Base-by-base conservation (phyloP, 331 rosid species). In the Saraca asoca region DNA sequence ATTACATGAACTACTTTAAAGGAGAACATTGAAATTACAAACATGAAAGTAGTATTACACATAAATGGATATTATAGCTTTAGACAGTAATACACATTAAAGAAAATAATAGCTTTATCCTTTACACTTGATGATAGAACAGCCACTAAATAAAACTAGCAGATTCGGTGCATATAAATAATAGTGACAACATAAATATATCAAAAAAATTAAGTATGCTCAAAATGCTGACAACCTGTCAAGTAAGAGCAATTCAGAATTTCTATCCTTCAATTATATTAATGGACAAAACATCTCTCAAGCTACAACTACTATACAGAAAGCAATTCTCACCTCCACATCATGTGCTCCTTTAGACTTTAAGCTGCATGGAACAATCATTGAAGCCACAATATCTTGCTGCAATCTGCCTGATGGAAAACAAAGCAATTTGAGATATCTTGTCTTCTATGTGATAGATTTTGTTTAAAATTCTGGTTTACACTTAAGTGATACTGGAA, bases 261-360 rank as follows among this genome's bases (percentile, higher is more conserved):
- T 48, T 7, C 24, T 54, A 68, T 7, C 42, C 4, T 13, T 7
- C 45, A 42, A 56, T n/a, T 12, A 44, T 20, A 42, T 38, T 44
- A 33, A 17, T 38, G 14, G 67, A 64, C 58, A 49, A 52, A 62
- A 39, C 41, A 48, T n/a, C 15, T 37, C 33, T 38, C 51, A 49
- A 24, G 50, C 17, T 11, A 38, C 54, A 12, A 55, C 7, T n/a
- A n/a, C n/a, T n/a, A n/a, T n/a, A 42, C 45, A 56, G 24, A 53
- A 63, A 34, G 37, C 49, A 53, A 48, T 51, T 35, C 61, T 75
- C 64, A 87, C 94, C 88, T 82, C 76, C 7, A 58, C 13, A 59
- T 60, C 43, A 12, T 35, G 19, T 62, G 49, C 62, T 68, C 69
- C 77, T 7, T 75, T 55, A 35, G 69, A 53, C 35, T 76, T 38